phyloP scores from a whole-genome alignment of 306 rosid genomes.

The Senna tora region DNA sequence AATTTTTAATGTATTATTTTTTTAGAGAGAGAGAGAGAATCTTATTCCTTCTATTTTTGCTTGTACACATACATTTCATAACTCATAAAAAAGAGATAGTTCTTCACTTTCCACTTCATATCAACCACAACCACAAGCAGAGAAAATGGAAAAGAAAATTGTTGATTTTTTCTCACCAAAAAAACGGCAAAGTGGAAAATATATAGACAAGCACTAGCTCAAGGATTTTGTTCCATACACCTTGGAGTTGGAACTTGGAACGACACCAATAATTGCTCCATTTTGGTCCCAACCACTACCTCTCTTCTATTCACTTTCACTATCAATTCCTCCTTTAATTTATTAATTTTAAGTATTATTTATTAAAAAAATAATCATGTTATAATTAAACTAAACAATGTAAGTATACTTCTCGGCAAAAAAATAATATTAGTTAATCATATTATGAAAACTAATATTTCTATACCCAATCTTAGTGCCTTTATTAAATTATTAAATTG shows the following conservation, averaged over 20 bases:
- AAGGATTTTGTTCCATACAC: constrained; percentile 37
- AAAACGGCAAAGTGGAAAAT: constrained; percentile 20
- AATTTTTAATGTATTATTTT: too few species aligned
- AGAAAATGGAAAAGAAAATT: not conserved
- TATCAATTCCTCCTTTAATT: too few species aligned
- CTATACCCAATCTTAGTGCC: too few species aligned
- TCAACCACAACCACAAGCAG: too few species aligned
- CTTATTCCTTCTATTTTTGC: not conserved
- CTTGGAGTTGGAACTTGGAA: constrained; percentile 26
- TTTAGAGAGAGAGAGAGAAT: too few species aligned
- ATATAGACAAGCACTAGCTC: not conserved
- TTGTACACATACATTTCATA: not conserved
- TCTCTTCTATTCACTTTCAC: not conserved
- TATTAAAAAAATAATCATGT: too few species aligned
- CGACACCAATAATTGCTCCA: constrained; percentile 20
- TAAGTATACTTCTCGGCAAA: too few species aligned
- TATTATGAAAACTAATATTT: too few species aligned
- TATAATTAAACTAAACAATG: too few species aligned
- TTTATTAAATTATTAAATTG: too few species aligned
- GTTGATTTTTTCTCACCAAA: constrained; percentile 7
- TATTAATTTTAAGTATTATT: too few species aligned
- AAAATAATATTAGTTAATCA: too few species aligned
- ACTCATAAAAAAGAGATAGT: not conserved
- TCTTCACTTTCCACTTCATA: not conserved
- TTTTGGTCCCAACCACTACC: constrained; percentile 25